Percentiles rank a stretch among this genome's conserved stretches.
phyloP scores from a whole-genome alignment of 2,329 filamentous ascomycete genomes.

The Penicillium glabrum region DNA sequence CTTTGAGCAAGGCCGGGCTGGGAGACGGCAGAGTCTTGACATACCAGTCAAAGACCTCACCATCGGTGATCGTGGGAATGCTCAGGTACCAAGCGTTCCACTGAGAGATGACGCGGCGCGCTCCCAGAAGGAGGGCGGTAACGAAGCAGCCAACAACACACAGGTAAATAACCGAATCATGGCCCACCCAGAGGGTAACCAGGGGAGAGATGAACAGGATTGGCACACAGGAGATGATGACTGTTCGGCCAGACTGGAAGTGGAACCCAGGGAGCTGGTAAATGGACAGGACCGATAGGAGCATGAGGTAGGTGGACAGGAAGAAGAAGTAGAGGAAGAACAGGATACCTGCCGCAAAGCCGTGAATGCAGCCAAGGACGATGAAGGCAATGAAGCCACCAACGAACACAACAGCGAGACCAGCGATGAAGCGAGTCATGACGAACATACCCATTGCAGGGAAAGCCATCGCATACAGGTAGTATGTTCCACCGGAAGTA shows the following conservation, averaged over 20 bases:
- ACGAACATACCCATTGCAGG: slow-evolving; percentile 4
- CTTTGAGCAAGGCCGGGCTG: not conserved
- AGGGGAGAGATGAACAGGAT: slow-evolving; percentile 2
- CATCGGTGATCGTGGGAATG: slow-evolving; percentile 1
- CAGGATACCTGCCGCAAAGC: slow-evolving; percentile 1
- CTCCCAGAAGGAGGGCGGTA: not conserved
- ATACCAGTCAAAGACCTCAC: not conserved
- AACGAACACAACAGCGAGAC: not conserved
- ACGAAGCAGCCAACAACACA: not conserved
- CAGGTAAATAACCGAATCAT: slow-evolving; percentile 2
- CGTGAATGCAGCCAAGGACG: not conserved
- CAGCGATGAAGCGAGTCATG: slow-evolving; percentile 2
- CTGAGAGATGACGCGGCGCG: not conserved
- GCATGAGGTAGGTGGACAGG: slow-evolving; percentile 3
- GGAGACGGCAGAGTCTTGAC: not conserved
- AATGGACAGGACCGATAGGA: not conserved
- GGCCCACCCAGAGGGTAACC: slow-evolving; percentile 1
- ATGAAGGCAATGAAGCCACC: slow-evolving; percentile 3
- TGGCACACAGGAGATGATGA: not conserved
- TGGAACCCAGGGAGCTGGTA: slow-evolving; percentile 1
- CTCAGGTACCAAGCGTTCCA: slow-evolving; percentile 1
- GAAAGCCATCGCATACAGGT: slow-evolving; percentile 3
- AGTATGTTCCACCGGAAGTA: slow-evolving; percentile 2
- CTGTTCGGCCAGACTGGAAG: slow-evolving; percentile 1
- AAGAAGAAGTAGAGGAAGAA: slow-evolving; percentile 5